Evolutionary conservation across 108 stramenopile species (phyloP).

Genomic region (Skeletonema grethae): DNA sequence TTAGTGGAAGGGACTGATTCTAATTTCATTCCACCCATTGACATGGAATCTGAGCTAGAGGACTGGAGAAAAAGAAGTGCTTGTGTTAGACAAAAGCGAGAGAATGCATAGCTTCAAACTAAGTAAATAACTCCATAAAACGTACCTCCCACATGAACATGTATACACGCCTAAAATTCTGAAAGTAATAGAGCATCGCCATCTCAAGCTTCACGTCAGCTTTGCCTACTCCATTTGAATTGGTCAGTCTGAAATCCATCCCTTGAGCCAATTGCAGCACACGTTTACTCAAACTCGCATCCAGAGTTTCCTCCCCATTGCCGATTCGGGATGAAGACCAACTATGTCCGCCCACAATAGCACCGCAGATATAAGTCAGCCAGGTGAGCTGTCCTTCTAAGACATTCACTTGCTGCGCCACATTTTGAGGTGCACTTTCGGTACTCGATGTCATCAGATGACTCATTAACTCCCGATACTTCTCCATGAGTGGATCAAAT

Average conservation of each 20-base stretch:
- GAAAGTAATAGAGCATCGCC: slow-evolving; percentile 88
- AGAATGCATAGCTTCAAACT: not conserved
- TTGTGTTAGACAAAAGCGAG: not conserved
- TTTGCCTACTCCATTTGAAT: slow-evolving; percentile 80
- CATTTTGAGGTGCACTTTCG: slow-evolving; percentile 72
- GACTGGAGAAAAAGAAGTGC: slow-evolving; percentile 11
- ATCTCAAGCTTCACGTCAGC: slow-evolving; percentile 79
- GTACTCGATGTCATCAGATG: slow-evolving; percentile 64
- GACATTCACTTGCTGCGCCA: slow-evolving; percentile 73
- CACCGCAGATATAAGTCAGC: slow-evolving; percentile 93
- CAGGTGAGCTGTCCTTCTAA: slow-evolving; percentile 96
- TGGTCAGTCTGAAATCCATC: slow-evolving; percentile 85
- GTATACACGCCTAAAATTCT: slow-evolving; percentile 90
- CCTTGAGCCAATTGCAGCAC: slow-evolving; percentile 88
- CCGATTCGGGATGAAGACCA: slow-evolving; percentile 90
- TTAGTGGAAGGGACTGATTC: slow-evolving; percentile 86
- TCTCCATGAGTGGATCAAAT: slow-evolving; percentile 87
- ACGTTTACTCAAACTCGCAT: slow-evolving; percentile 90
- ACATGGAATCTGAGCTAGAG: slow-evolving; percentile 39
- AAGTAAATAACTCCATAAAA: not conserved
- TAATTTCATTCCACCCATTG: slow-evolving; percentile 78
- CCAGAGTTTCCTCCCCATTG: slow-evolving; percentile 92
- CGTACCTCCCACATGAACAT: slow-evolving; percentile 97
- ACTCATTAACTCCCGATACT: slow-evolving; percentile 80
- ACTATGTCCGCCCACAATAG: slow-evolving; percentile 90